Base-by-base conservation (phyloP, 2,329 filamentous ascomycete species). In the Nemania sp. region DNA sequence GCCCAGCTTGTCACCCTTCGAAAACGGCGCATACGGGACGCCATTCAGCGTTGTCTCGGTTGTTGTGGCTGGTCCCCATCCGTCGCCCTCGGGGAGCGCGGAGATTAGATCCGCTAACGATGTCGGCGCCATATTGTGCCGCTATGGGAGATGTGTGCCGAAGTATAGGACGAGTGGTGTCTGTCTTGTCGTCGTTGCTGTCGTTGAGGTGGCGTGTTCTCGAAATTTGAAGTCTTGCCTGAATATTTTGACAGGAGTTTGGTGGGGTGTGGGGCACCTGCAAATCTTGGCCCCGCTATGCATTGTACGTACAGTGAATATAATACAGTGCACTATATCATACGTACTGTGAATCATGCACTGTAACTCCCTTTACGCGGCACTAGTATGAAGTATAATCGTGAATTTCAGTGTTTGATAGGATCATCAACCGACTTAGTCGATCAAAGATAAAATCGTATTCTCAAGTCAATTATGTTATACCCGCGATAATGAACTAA, bases 1-100 rank as follows among this genome's bases (percentile, higher is more conserved):
- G 70, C 94, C 94, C 56, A 99, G 81, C 82, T 97, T 97, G 80
- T 99, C 94, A 72, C 91, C 91, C 77, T 99, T 99, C 64, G 92
- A 97, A 80, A 94, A 99, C 57, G 94, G 94, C 66, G 94, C 94
- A 74, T 97, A 99, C 33, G 94, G 94, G 44, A 97, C 91, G 71
- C 94, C 94, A 72, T 96, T 87, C 68, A 97, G 83, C 59, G 90
- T 96, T 61, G 90, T 96, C 73, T 96, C 90, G 66, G 78, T 84
- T 57, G 91, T 88, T 64, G 88, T 84, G 57, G 89, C 74, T 49
- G 93, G 93, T 56, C 94, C 94, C 94, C 94, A 99, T 74, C 86
- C 83, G 67, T 90, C 87, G 70, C 87, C 86, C 51, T 86, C 79
- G 59, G 88, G 88, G 69, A 91, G 83, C 68, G 83, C 80, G 69